Evolutionary conservation across 2,329 filamentous ascomycete genomes (phyloP).

Genomic region (Thielaviopsis musarum): DNA sequence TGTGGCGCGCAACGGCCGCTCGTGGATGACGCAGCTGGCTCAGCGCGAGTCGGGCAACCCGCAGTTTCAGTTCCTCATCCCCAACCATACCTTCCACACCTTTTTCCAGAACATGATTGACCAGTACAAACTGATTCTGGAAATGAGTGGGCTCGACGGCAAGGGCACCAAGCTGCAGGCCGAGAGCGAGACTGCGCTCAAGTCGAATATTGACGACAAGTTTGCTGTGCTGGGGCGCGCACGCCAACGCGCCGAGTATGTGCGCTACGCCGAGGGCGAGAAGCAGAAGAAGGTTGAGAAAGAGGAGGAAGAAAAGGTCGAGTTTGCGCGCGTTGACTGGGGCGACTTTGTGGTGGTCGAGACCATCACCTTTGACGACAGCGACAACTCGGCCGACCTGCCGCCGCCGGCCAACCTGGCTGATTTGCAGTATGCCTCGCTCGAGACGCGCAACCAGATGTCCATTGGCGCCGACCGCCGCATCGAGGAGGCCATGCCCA

Average conservation of each 20-base stretch:
- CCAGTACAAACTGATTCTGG: conserved; percentile 72
- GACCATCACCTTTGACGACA: conserved; percentile 80
- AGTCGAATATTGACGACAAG: conserved; percentile 60
- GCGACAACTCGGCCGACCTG: conserved; percentile 71
- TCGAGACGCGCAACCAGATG: conserved; percentile 87
- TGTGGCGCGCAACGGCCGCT: conserved; percentile 79
- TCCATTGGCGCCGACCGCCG: conserved; percentile 68
- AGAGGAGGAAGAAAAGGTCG: conserved; percentile 59
- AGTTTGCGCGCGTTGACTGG: conserved; percentile 86
- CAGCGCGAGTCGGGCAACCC: conserved; percentile 81
- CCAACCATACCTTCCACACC: conserved; percentile 89
- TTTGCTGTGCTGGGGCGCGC: conserved; percentile 66
- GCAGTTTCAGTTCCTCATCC: conserved; percentile 90
- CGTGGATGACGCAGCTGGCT: conserved; percentile 77
- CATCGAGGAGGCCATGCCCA: conserved; percentile 90
- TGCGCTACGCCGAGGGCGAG: conserved; percentile 68
- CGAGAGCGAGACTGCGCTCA: conserved; percentile 54
- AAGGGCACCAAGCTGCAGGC: conserved; percentile 52
- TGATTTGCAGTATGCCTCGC: conserved; percentile 81
- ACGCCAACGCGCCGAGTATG: conserved; percentile 73
- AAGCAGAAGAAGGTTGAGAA: conserved; percentile 81
- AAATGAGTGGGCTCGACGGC: conserved; percentile 49
- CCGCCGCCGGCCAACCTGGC: conserved; percentile 78
- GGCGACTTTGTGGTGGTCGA: conserved; percentile 94
- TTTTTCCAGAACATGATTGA: conserved; percentile 88